phyloP scores from a whole-genome alignment of 2,329 filamentous ascomycete genomes.

The Fusarium coffeatum region DNA sequence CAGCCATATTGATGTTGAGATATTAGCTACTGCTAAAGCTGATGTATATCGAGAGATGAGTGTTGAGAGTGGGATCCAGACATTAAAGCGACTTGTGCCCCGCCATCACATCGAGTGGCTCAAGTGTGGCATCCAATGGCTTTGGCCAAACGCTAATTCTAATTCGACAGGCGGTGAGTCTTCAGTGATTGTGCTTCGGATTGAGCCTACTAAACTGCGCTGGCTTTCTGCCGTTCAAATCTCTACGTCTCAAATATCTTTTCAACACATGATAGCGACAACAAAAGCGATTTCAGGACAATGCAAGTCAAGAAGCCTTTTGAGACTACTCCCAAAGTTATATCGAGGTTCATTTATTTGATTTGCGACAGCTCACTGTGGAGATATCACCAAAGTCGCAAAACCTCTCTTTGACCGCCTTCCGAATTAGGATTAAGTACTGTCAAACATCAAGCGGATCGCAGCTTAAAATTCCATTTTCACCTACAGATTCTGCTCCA shows the following conservation, averaged over 20 bases:
- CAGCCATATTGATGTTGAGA: slow-evolving; percentile 36
- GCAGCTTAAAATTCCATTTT: slow-evolving; percentile 18
- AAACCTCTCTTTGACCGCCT: slow-evolving; percentile 12
- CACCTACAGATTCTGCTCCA: background rate
- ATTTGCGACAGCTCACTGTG: background rate
- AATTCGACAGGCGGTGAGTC: slow-evolving; percentile 5
- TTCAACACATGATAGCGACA: background rate
- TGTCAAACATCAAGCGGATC: slow-evolving; percentile 6
- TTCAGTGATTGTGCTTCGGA: background rate
- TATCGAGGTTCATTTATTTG: background rate
- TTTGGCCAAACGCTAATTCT: background rate
- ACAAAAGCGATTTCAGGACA: background rate
- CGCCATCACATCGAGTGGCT: slow-evolving; percentile 37
- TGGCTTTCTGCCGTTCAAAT: slow-evolving; percentile 23
- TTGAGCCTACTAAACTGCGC: background rate
- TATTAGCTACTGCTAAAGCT: background rate
- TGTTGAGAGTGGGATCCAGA: slow-evolving; percentile 16
- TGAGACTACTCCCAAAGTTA: rapidly evolving
- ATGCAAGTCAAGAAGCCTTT: rapidly evolving
- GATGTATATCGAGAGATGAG: slow-evolving; percentile 23
- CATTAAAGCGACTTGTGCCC: slow-evolving; percentile 40
- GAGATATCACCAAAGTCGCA: background rate
- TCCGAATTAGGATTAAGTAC: slow-evolving; percentile 7
- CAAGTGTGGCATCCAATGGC: background rate
- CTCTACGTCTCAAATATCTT: background rate